A percentile compares a stretch with the other conserved stretches of the same genome.
These are phyloP conservation scores for Aspergillus ibericus DNA, from an alignment of 2,329 filamentous ascomycete species.

Conservation along the genomic window DNA sequence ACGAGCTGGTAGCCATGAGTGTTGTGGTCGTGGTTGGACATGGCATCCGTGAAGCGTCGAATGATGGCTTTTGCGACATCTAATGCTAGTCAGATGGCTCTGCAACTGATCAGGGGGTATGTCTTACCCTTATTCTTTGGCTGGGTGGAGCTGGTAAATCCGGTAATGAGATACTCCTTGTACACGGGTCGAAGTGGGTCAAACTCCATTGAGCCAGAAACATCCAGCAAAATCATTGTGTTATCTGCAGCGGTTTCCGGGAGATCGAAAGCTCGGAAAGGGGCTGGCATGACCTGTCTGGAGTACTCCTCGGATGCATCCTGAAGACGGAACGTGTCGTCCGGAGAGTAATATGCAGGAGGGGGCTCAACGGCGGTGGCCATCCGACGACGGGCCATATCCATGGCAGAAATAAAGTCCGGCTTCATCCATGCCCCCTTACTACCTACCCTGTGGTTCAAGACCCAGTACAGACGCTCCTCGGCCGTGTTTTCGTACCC, in stretches of 20 bases:
- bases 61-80: slow-evolving; percentile 6
- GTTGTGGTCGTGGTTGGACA: slow-evolving; percentile 3
- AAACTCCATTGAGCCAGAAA: slow-evolving; percentile 5
- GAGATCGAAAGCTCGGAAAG: background rate
- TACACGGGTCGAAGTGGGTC: slow-evolving; percentile 1
- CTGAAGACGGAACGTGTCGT: slow-evolving; percentile 1
- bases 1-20: slow-evolving; percentile 3
- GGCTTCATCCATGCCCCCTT: background rate
- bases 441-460: background rate
- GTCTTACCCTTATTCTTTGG: slow-evolving; percentile 4
- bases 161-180: background rate
- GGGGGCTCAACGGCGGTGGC: slow-evolving; percentile 3
- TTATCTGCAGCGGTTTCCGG: background rate
- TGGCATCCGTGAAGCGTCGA: slow-evolving; percentile 4
- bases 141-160: background rate
- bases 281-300: slow-evolving; percentile 4
- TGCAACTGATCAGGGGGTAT: accelerated
- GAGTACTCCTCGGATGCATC: background rate
- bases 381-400: slow-evolving; percentile 2
- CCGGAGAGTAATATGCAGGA: background rate
- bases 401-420: background rate
- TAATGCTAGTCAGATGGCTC: background rate
- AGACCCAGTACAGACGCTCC: slow-evolving; percentile 8
- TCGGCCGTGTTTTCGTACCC: slow-evolving; percentile 6
- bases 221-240: slow-evolving; percentile 6